These are phyloP conservation scores for Syncephalastrum contaminatum DNA, from an alignment of 371 early-diverging fungal species.

Conservation along the genomic window DNA sequence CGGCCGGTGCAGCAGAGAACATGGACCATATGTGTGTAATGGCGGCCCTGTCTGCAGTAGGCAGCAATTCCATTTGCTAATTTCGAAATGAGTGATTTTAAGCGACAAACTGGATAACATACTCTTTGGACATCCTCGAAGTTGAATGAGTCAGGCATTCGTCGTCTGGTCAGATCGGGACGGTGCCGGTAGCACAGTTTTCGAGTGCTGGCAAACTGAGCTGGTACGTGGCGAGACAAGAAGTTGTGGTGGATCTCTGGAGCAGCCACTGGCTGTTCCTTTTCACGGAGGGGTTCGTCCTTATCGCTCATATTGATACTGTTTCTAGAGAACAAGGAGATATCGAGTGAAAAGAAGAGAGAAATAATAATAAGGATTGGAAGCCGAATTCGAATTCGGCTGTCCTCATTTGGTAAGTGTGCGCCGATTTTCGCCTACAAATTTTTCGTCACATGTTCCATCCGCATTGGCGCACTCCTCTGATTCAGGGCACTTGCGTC, in stretches of 20 bases:
- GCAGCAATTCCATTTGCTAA: slow-evolving; percentile 48
- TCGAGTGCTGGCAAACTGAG: slow-evolving; percentile 34
- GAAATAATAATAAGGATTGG: too few species aligned
- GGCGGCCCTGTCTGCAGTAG: slow-evolving; percentile 45
- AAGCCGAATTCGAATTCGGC: too few species aligned
- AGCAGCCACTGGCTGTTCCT: not conserved
- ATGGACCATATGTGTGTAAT: slow-evolving; percentile 61
- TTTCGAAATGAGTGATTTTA: not conserved
- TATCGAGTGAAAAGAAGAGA: too few species aligned
- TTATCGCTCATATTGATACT: slow-evolving; percentile 5
- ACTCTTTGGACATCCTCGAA: slow-evolving; percentile 17
- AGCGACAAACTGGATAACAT: slow-evolving; percentile 5
- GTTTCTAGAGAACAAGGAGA: too few species aligned
- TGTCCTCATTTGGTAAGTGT: too few species aligned
- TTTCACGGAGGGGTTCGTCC: slow-evolving; percentile 9
- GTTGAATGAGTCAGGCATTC: slow-evolving; percentile 21
- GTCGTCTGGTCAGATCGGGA: slow-evolving; percentile 24
- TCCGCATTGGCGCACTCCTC: too few species aligned
- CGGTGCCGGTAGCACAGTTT: slow-evolving; percentile 33
- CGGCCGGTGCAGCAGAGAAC: slow-evolving; percentile 60
- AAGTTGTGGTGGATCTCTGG: slow-evolving; percentile 29
- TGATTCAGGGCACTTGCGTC: too few species aligned
- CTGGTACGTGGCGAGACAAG: slow-evolving; percentile 41
- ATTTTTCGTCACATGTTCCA: too few species aligned
- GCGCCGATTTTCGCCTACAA: too few species aligned